Evolutionary conservation across 2,329 filamentous ascomycete species (phyloP), one percentile per base, ranked within the genome.

Genomic region (Lecanicillium sp.): DNA sequence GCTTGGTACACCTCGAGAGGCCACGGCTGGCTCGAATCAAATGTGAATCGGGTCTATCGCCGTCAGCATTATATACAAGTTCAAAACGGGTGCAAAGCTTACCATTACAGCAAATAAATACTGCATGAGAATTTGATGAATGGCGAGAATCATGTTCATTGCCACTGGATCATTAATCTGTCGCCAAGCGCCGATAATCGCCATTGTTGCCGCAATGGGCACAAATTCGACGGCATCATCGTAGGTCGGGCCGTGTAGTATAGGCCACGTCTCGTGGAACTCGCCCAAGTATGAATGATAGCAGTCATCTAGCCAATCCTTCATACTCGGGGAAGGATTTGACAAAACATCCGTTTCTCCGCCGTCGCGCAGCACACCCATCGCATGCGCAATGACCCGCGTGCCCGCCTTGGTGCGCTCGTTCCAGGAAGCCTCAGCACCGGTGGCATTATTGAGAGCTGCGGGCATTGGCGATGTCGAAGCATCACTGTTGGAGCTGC

Each of bases 251-350:
- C 57, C 59, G 51, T 71, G 68, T 4, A 74, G 53, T 2, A 71
- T 55, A 5, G 71, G 66, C 60, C 69, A 73, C 1, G 61, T 60
- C 23, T 68, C 59, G 48, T 73, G 70, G 24, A 72, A 69, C 0
- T 60, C 51, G 0, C 56, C 56, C n/a, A 73, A 62, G 29, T 71
- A 76, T 0, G 61, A 55, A 0, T 60, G 56, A 1, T 57, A 51
- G 21, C 54, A 55, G 3, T 47, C 49, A 12, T 51, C 38, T 3
- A 58, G 51, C 60, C 58, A 61, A 2, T 40, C 7, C 23, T 55
- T 57, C 41, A 30, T 52, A 20, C 14, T 52, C 10, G 33, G 44
- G 2, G 48, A 42, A 17, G 49, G 38, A 44, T 49, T 42, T 1
- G 53, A 53, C 15, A 44, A 39, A 8, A 44, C 42, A 35, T 41